These are phyloP conservation scores for Keithomyces neogunnii DNA, from an alignment of 2,329 filamentous ascomycete genomes.

Conservation along the genomic window DNA sequence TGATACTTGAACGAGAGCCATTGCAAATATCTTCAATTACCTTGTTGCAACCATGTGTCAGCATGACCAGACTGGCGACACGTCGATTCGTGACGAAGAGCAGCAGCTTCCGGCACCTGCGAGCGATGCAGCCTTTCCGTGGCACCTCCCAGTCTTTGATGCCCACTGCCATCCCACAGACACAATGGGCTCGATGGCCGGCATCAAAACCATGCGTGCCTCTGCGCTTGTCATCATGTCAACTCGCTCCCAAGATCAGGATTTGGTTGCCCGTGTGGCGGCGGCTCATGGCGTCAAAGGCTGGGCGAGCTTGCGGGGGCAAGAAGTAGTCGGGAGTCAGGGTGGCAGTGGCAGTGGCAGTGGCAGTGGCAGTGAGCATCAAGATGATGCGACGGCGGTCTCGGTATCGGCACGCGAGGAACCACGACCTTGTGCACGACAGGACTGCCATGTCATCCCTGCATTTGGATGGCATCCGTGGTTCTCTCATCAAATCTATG, in stretches of 20 bases:
- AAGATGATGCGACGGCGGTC: neutral
- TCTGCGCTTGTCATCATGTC: conserved; percentile 66
- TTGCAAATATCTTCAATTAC: neutral
- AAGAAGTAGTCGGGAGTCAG: too few species aligned
- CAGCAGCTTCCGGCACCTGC: neutral
- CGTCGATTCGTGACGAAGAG: neutral
- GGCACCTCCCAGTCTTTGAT: conserved; percentile 64
- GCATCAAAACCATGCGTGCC: conserved; percentile 57
- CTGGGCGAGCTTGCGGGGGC: conserved; percentile 1
- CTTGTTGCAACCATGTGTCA: conserved; percentile 1
- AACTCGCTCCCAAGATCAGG: conserved; percentile 66
- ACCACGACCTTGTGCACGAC: conserved; percentile 1
- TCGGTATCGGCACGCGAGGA: neutral
- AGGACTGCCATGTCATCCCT: conserved; percentile 38
- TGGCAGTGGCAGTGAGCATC: neutral
- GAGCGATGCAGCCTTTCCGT: conserved; percentile 42
- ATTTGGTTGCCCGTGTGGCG: conserved; percentile 58
- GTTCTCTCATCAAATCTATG: conserved; percentile 72
- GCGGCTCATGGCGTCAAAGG: conserved; percentile 40
- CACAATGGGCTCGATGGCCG: conserved; percentile 53
- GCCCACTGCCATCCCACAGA: conserved; percentile 83
- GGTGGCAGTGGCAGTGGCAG: too few species aligned
- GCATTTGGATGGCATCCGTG: conserved; percentile 86
- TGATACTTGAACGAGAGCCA: neutral
- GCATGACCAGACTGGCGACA: neutral